A percentile compares a stretch with the other conserved stretches of the same genome.
These are phyloP conservation scores for Apophysomyces trapeziformis DNA, from an alignment of 371 early-diverging fungal genomes.

Conservation along the genomic window DNA sequence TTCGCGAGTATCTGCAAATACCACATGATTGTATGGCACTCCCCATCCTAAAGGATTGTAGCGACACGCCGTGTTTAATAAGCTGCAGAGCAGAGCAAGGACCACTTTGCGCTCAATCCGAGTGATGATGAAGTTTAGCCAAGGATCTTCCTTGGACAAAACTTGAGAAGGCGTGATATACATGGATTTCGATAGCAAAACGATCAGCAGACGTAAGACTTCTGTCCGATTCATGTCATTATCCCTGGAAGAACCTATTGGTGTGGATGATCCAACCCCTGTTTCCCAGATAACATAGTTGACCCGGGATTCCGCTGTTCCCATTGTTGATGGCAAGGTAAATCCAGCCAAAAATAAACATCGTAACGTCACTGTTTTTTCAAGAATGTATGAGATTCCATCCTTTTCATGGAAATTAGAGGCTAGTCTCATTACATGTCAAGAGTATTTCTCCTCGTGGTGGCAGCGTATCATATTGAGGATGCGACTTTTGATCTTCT, in stretches of 20 bases:
- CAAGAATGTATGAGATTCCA: not conserved
- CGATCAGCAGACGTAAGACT: constrained; percentile 73
- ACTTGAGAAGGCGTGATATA: constrained; percentile 73
- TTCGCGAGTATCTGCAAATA: constrained; percentile 73
- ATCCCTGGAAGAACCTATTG: constrained; percentile 73
- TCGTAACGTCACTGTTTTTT: constrained; percentile 37
- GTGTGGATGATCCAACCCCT: constrained; percentile 70
- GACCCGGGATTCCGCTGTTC: constrained; percentile 50
- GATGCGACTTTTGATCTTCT: constrained; percentile 25
- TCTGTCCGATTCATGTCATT: constrained; percentile 75
- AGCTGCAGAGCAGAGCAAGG: constrained; percentile 77
- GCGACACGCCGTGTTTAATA: constrained; percentile 78
- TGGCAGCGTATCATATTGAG: constrained; percentile 35
- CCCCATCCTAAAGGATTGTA: constrained; percentile 88
- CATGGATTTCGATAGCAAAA: constrained; percentile 79
- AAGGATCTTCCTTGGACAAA: constrained; percentile 59
- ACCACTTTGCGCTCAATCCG: constrained; percentile 76
- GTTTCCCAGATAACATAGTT: constrained; percentile 86
- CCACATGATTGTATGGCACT: constrained; percentile 84
- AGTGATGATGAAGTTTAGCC: constrained; percentile 60
- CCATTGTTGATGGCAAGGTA: constrained; percentile 69
- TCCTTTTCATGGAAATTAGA: not conserved
- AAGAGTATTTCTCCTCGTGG: constrained; percentile 42
- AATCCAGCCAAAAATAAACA: constrained; percentile 79
- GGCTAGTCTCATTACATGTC: constrained; percentile 26